These are phyloP conservation scores for Marasmius fiardii DNA, from an alignment of 1,284 basidiomycete genomes.

Conservation along the genomic window DNA sequence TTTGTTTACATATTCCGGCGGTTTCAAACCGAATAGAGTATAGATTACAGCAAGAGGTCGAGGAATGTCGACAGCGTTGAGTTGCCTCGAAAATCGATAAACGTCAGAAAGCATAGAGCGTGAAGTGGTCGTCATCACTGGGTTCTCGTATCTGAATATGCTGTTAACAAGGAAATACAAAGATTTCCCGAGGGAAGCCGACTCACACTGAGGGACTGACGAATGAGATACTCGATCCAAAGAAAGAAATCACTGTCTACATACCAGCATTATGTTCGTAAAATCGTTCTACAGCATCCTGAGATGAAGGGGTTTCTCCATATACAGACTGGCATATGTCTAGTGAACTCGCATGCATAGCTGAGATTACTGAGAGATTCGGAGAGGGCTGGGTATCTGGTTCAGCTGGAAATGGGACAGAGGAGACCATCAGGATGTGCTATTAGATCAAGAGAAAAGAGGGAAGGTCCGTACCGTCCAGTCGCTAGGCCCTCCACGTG, in stretches of 20 bases:
- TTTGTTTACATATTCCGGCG: constrained; percentile 34
- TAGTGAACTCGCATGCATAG: constrained; percentile 50
- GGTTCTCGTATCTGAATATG: constrained; percentile 63
- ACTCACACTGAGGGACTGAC: constrained; percentile 25
- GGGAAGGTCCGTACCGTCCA: not conserved
- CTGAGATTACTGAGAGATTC: constrained; percentile 38
- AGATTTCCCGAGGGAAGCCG: constrained; percentile 6
- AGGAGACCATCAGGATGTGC: not conserved
- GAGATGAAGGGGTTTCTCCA: constrained; percentile 42
- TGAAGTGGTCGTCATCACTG: constrained; percentile 68
- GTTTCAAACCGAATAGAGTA: constrained; percentile 46
- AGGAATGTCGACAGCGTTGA: constrained; percentile 61
- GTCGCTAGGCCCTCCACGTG: not conserved
- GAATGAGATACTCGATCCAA: constrained; percentile 1
- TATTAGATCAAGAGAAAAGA: not conserved
- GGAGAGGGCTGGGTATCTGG: constrained; percentile 1
- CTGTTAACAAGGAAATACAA: not conserved
- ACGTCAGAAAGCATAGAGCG: constrained; percentile 68
- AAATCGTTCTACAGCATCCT: constrained; percentile 53
- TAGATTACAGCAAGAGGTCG: constrained; percentile 56
- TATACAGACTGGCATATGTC: constrained; percentile 69
- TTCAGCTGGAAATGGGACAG: not conserved
- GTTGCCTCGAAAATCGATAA: constrained; percentile 51
- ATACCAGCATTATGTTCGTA: constrained; percentile 67
- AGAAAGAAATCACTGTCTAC: constrained; percentile 21